Evolutionary conservation across 2,329 filamentous ascomycete genomes (phyloP), one percentile per base, ranked within the genome.

Genomic region (Cladophialophora bantiana): DNA sequence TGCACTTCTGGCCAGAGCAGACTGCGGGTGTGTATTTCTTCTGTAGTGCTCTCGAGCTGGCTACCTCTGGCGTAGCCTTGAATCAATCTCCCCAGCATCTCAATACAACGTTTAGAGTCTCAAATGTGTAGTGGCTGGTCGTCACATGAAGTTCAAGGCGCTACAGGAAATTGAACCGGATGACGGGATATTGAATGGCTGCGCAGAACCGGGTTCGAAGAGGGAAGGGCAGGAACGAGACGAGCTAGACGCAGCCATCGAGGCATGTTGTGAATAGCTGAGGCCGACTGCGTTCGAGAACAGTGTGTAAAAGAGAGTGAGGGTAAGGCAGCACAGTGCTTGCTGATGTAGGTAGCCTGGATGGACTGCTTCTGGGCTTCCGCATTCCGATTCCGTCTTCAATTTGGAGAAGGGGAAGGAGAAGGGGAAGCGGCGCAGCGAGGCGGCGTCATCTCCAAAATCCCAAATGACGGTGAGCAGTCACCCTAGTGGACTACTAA

Each of bases 11-110:
- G 82, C 68, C 82, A 83, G 61, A 83, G 74, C 54, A 83, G 76
- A 45, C 79, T 79, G 54, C 81, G 81, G 4, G 81, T 83, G 69
- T 83, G 81, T 68, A 82, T 80, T 70, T 83, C 81, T 68, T 83
- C 81, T 1, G 80, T 83, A 31, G 82, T 79, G 31, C 81, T 83
- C 70, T 83, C 81, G 26, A 71, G 68, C 59, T 66, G 68, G 52
- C 64, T 34, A 38, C 65, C 63, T 60, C 66, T 62, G 20, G 45
- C 62, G 36, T 69, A 69, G 36, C 69, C 69, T 53, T 68, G 69
- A 48, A 71, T 69, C 64, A 71, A 55, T 53, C 69, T 69, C 53
- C 69, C 67, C 61, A 71, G 53, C 69, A 71, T 71, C 31, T 70
- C 60, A 26, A 36, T 32, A 50, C 34, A 42, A 38, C 56, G 35